Evolutionary conservation across 2,329 filamentous ascomycete species (phyloP).

Genomic region (Aschersonia sp.): DNA sequence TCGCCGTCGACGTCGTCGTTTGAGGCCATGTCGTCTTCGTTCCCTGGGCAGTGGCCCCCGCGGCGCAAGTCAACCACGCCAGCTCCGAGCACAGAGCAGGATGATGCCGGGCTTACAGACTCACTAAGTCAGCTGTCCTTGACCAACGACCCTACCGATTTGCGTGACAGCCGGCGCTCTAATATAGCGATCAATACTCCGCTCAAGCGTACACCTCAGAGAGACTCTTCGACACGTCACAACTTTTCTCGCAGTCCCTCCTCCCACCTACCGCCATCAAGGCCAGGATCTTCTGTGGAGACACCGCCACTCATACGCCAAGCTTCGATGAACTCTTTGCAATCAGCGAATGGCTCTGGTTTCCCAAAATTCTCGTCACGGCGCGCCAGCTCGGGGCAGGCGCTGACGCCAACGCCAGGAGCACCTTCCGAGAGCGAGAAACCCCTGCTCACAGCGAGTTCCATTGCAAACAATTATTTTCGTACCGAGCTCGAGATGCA

Average conservation of each 20-base stretch:
- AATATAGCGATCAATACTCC: slow-evolving; percentile 21
- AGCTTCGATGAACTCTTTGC: slow-evolving; percentile 42
- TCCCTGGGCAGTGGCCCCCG: neutral
- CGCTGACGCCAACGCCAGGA: slow-evolving; percentile 20
- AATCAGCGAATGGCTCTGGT: slow-evolving; percentile 28
- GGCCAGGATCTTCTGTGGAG: slow-evolving; percentile 29
- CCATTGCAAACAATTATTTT: slow-evolving; percentile 56
- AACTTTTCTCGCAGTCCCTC: slow-evolving; percentile 27
- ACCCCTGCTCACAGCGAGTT: slow-evolving; percentile 29
- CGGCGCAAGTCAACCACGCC: slow-evolving; percentile 1
- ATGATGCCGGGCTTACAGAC: slow-evolving; percentile 20
- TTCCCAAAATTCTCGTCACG: slow-evolving; percentile 26
- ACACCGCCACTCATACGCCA: slow-evolving; percentile 40
- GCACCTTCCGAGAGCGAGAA: slow-evolving; percentile 15
- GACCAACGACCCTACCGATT: slow-evolving; percentile 16
- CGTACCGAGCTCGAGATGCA: slow-evolving; percentile 53
- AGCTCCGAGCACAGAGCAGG: slow-evolving; percentile 1
- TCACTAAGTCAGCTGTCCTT: slow-evolving; percentile 31
- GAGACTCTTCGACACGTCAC: slow-evolving; percentile 22
- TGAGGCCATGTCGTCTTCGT: neutral
- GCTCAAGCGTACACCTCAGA: slow-evolving; percentile 19
- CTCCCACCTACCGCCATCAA: slow-evolving; percentile 23
- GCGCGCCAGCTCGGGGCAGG: slow-evolving; percentile 31
- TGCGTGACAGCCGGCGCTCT: slow-evolving; percentile 8
- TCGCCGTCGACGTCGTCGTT: neutral